Conservation (phyloP, 1,284 basidiomycete genomes). For the Xerocomus minutiporus region DNA sequence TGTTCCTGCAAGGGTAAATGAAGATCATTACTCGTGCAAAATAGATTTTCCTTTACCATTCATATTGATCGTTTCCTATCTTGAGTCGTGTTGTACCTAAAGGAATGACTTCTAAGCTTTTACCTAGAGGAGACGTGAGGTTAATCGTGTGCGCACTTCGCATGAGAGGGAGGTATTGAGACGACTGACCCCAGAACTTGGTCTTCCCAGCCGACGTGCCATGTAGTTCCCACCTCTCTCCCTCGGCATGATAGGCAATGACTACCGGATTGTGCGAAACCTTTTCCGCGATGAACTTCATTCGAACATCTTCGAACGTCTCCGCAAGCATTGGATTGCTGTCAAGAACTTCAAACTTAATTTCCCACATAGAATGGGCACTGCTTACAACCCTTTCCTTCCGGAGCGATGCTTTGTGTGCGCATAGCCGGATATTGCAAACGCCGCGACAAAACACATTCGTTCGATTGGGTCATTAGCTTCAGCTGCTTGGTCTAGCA, state of each 20-base stretch:
- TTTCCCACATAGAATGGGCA: constrained; percentile 1
- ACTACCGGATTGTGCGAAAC: constrained; percentile 82
- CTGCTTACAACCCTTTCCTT: constrained; percentile 80
- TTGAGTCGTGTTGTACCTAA: constrained; percentile 62
- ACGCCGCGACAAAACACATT: constrained; percentile 76
- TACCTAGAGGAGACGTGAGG: constrained; percentile 46
- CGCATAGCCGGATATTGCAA: constrained; percentile 81
- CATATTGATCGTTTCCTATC: constrained; percentile 61
- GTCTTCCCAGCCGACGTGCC: constrained; percentile 75
- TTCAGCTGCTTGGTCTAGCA: constrained; percentile 64
- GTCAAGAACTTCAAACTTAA: constrained; percentile 7
- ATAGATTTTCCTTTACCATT: constrained; percentile 48
- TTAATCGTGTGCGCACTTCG: constrained; percentile 14
- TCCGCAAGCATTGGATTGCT: constrained; percentile 88
- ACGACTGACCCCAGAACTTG: constrained; percentile 79
- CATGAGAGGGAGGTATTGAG: constrained; percentile 11
- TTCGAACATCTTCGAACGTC: constrained; percentile 79
- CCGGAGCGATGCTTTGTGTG: constrained; percentile 76
- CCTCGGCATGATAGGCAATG: constrained; percentile 81
- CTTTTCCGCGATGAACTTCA: constrained; percentile 84
- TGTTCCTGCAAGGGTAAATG: constrained; percentile 50
- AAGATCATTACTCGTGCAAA: neutral
- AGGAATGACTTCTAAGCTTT: constrained; percentile 80
- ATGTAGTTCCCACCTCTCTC: constrained; percentile 68
- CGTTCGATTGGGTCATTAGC: constrained; percentile 64